Evolutionary conservation across 495 filamentous ascomycete species (phyloP).

Genomic region (Hyaloscypha bicolor): DNA sequence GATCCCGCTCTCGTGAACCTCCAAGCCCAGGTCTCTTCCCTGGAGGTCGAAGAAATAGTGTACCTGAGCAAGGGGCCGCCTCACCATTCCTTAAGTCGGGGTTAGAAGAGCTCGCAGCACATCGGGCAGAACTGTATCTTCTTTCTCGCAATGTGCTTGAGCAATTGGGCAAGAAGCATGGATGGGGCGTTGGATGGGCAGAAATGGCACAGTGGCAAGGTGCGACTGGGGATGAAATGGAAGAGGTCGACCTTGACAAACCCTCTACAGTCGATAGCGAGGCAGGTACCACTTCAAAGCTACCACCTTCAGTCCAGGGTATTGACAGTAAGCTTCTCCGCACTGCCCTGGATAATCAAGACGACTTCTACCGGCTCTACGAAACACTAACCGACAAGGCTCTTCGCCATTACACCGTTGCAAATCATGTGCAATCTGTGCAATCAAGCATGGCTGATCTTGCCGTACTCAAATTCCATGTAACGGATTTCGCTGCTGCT

Average conservation of each 20-base stretch:
- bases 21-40: conserved; percentile 46
- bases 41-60: conserved; percentile 34
- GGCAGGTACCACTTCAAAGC: conserved; percentile 15
- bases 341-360: conserved; percentile 50
- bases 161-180: conserved; percentile 67
- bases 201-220: conserved; percentile 61
- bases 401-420: conserved; percentile 74
- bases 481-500: conserved; percentile 72
- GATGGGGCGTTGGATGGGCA: conserved; percentile 80
- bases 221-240: conserved; percentile 49
- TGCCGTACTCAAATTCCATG: conserved; percentile 76
- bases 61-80: conserved; percentile 33
- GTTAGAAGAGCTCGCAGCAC: conserved; percentile 79
- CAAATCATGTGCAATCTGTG: conserved; percentile 72
- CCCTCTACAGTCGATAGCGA: conserved; percentile 26
- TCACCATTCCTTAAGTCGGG: conserved; percentile 60
- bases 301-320: conserved; percentile 36
- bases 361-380: conserved; percentile 62
- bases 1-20: conserved; percentile 34
- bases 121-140: conserved; percentile 77
- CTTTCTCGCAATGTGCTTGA: conserved; percentile 79
- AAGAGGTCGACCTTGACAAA: conserved; percentile 55
- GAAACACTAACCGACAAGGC: conserved; percentile 72
- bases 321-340: conserved; percentile 53
- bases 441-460: conserved; percentile 82